These are phyloP conservation scores for Tuctoria greenei DNA, from an alignment of 176 grass and related monocot genomes.

Conservation along the genomic window DNA sequence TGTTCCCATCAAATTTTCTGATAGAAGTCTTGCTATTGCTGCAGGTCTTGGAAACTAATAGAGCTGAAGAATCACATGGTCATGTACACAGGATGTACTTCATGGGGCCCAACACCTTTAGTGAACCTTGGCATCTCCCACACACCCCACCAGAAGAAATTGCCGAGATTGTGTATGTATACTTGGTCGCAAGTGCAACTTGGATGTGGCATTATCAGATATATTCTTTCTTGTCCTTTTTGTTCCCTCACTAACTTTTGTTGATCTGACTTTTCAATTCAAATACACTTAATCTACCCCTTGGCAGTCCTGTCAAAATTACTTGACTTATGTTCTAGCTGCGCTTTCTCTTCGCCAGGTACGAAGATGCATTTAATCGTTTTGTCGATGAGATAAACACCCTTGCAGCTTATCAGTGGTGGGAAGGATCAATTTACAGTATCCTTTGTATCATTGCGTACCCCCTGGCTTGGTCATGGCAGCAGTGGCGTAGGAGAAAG, in stretches of 20 bases:
- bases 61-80: constrained; percentile 89
- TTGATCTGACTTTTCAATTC: constrained; percentile 1
- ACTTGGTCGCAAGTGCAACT: constrained; percentile 31
- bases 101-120: constrained; percentile 98
- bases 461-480: constrained; percentile 97
- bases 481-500: constrained; percentile 94
- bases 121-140: constrained; percentile 96
- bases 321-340: constrained; percentile 26
- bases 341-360: constrained; percentile 40
- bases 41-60: constrained; percentile 98
- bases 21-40: constrained; percentile 35
- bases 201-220: background rate
- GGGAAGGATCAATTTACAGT: constrained; percentile 92
- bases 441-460: constrained; percentile 83
- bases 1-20: background rate
- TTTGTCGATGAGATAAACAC: constrained; percentile 98
- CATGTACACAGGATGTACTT: constrained; percentile 99
- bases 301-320: constrained; percentile 18
- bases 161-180: constrained; percentile 89
- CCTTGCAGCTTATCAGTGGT: constrained; percentile 97
- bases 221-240: constrained; percentile 27
- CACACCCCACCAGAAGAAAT: constrained; percentile 90
- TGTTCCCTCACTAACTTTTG: background rate
- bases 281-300: constrained; percentile 7
- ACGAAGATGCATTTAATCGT: constrained; percentile 90